phyloP scores from a whole-genome alignment of 768 basidiomycete genomes.

The Phanerodontia chrysosporium region DNA sequence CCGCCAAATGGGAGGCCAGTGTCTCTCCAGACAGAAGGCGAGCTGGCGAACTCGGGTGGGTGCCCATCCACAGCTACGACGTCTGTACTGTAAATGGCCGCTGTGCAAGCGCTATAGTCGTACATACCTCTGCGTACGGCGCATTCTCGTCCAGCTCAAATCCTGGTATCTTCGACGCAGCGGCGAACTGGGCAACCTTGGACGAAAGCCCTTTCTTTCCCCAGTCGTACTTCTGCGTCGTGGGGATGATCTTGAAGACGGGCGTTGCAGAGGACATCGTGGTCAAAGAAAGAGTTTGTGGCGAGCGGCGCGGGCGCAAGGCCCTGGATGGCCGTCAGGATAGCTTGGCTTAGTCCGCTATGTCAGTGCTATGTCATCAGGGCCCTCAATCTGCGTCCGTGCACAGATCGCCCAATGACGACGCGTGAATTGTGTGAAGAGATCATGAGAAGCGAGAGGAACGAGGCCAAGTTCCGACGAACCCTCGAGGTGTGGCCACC shows the following conservation, averaged over 20 bases:
- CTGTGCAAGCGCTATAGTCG: background rate
- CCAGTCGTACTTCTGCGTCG: conserved; percentile 92
- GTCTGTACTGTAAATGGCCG: background rate
- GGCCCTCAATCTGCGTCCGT: background rate
- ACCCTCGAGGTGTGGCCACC: no score
- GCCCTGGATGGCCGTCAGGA: no score
- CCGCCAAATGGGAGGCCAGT: conserved; percentile 58
- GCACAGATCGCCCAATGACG: background rate
- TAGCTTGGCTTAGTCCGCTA: no score
- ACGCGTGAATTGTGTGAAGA: no score
- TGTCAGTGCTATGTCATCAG: background rate
- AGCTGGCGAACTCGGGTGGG: conserved; percentile 77
- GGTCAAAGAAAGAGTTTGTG: background rate
- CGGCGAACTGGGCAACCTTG: conserved; percentile 85
- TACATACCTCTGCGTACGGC: conserved; percentile 89
- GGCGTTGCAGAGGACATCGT: conserved; percentile 13
- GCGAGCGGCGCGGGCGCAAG: no score
- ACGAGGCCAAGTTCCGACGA: no score
- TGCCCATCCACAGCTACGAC: conserved; percentile 97
- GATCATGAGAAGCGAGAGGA: no score
- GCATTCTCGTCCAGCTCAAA: conserved; percentile 65
- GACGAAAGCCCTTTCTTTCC: conserved; percentile 78
- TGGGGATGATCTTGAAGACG: conserved; percentile 81
- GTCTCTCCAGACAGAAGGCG: conserved; percentile 37
- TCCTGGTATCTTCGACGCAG: conserved; percentile 52